Conservation (phyloP, 495 filamentous ascomycete species). For the Hypoxylon fuscum region DNA sequence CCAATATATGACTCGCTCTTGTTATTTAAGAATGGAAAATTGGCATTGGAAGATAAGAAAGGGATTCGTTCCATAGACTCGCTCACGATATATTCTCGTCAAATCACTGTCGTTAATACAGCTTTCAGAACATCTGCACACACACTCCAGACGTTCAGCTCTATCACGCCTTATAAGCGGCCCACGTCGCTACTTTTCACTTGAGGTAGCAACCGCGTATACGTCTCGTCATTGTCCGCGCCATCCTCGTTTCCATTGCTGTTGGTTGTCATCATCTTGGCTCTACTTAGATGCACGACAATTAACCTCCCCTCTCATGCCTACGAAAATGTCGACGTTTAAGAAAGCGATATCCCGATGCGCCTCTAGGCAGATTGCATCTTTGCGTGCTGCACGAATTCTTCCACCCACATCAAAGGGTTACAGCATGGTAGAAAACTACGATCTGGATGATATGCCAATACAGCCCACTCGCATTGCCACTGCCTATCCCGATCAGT, state of each 20-base stretch:
- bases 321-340: constrained; percentile 15
- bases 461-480: neutral
- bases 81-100: neutral
- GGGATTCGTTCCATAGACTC: neutral
- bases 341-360: constrained; percentile 4
- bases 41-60: neutral
- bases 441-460: constrained; percentile 18
- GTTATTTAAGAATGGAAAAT: too few species aligned
- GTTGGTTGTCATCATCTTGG: neutral
- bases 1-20: neutral
- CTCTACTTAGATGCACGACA: neutral
- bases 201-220: too few species aligned
- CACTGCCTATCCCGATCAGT: neutral
- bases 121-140: neutral
- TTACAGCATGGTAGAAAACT: constrained; percentile 6
- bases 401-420: constrained; percentile 1
- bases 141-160: neutral
- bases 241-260: too few species aligned
- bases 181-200: too few species aligned
- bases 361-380: constrained; percentile 8
- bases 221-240: too few species aligned
- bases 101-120: neutral
- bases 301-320: neutral
- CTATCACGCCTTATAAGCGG: neutral
- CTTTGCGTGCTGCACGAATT: constrained; percentile 4